A percentile compares a stretch with the other conserved stretches of the same genome.
These are phyloP conservation scores for Flaveria floridana DNA, from an alignment of 140 eudicot species.

Conservation along the genomic window DNA sequence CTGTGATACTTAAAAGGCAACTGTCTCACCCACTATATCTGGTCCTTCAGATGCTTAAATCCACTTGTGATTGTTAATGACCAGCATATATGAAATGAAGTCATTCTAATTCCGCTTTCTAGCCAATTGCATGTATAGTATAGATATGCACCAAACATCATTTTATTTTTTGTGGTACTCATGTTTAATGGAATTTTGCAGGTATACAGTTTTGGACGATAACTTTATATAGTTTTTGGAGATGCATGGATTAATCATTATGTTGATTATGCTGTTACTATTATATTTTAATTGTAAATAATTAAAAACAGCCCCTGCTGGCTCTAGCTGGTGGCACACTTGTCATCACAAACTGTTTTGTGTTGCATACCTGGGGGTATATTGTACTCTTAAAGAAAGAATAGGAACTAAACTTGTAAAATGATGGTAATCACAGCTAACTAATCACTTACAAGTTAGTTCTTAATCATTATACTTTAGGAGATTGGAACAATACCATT, in stretches of 20 bases:
- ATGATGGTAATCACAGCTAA: no score
- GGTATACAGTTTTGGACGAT: constrained; percentile 39
- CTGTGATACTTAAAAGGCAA: not conserved
- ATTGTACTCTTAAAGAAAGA: no score
- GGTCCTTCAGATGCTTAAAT: not conserved
- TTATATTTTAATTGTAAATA: not conserved
- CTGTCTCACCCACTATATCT: not conserved
- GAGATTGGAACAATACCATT: no score
- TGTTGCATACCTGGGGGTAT: no score
- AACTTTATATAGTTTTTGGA: constrained; percentile 18
- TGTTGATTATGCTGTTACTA: not conserved
- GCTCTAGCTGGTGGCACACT: not conserved
- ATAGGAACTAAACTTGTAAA: no score
- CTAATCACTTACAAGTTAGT: no score
- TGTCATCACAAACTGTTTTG: not conserved
- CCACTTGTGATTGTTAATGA: not conserved
- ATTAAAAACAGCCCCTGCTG: not conserved
- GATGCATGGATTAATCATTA: not conserved
- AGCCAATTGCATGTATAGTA: not conserved
- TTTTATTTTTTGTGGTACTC: not conserved
- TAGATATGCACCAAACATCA: not conserved
- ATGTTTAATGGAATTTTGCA: constrained; percentile 17
- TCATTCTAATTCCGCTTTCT: not conserved
- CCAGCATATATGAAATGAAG: not conserved
- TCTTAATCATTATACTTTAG: no score